Percentiles rank a stretch among this genome's conserved stretches.
Evolutionary conservation across 2,329 filamentous ascomycete genomes (phyloP).

Genomic region (Colletotrichum siamense): DNA sequence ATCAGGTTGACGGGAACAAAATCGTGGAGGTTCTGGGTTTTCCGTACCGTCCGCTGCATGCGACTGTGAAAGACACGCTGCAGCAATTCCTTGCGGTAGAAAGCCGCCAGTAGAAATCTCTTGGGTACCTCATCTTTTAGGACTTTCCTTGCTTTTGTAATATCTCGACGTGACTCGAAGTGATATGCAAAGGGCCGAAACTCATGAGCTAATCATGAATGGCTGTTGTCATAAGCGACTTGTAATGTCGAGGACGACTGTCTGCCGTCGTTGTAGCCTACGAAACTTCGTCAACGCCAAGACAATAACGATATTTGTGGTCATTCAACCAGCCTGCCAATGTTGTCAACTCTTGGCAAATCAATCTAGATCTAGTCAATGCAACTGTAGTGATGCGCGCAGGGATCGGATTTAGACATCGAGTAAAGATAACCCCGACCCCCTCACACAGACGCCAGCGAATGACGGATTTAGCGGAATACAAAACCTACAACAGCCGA

Average conservation of each 20-base stretch:
- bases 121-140: too few relatives aligned
- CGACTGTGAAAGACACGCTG: constrained; percentile 34
- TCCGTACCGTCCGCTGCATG: constrained; percentile 34
- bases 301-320: accelerated
- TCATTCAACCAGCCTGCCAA: background rate
- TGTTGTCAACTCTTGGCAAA: background rate
- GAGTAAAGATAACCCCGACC: background rate
- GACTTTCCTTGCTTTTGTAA: too few relatives aligned
- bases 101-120: background rate
- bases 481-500: background rate
- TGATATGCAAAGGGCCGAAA: background rate
- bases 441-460: background rate
- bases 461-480: background rate
- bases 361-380: background rate
- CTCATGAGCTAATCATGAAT: accelerated
- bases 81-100: constrained; percentile 36
- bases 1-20: constrained; percentile 26
- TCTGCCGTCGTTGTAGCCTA: background rate
- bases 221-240: accelerated
- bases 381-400: background rate
- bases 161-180: background rate
- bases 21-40: constrained; percentile 36
- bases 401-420: background rate
- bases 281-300: accelerated
- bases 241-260: background rate